Base-by-base conservation (phyloP, 768 basidiomycete genomes). In the Pleurotus tuoliensis region DNA sequence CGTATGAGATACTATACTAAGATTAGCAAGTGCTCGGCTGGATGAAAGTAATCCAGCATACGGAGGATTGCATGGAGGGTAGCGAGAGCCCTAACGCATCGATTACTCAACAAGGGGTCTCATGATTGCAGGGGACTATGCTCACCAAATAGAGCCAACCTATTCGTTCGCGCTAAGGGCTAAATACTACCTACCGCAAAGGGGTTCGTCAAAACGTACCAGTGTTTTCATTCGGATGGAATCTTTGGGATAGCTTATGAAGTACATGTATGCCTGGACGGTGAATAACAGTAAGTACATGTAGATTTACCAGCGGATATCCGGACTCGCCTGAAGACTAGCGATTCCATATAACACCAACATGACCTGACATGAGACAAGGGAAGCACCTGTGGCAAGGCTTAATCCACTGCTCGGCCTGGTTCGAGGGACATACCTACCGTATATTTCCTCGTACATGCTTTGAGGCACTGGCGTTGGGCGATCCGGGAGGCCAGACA, bases 401-500 rank as follows among this genome's bases (percentile, higher is more conserved):
- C 15, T 27, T 15, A 27, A 6, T 8, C 15, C 12, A 7, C 34
- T 41, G 11, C 20, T 13, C n/a, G 6, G 7, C n/a, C 3, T 16
- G 6, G 37, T 8, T 15, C 20, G 27, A 11, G 15, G 25, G 30
- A 51, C 15, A 0, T n/a, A 5, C 24, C 9, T 11, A 53, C 51
- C 51, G 8, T 53, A 53, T 3, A 53, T 53, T 30, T 53, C 51
- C 37, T 53, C 51, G 39, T 53, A 53, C 39, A 20, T 5, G 39
- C 20, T 41, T 41, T 53, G 51, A 5, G 51, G 39, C n/a, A 53
- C 12, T n/a, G 51, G 51, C 8, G 51, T 53, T 7, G 41, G 37
- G 15, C 51, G 51, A 53, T 53, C 34, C 38, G 51, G 51, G 15
- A 53, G 51, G 39, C 51, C 51, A 53, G 51, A 53, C 51, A 53